Evolutionary conservation across 345 rosid genomes (phyloP).

Genomic region (Eucalyptus rudis): DNA sequence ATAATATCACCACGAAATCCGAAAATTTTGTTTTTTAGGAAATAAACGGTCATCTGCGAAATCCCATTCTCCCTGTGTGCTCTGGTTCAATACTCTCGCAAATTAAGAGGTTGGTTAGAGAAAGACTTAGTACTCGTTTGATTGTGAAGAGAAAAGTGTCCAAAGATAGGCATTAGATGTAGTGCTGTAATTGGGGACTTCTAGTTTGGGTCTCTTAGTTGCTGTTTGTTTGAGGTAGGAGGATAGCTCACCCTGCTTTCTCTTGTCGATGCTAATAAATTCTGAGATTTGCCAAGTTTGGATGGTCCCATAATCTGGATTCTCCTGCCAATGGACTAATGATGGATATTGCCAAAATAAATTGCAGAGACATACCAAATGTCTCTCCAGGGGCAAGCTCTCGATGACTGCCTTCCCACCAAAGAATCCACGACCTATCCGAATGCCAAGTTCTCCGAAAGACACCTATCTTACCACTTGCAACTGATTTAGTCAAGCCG

Average conservation of each 20-base stretch:
- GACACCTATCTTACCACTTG: background rate
- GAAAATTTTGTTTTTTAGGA: background rate
- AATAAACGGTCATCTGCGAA: background rate
- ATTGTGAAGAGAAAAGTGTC: background rate
- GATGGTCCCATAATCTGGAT: background rate
- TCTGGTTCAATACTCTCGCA: background rate
- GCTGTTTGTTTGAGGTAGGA: background rate
- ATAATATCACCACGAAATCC: background rate
- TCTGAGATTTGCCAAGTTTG: background rate
- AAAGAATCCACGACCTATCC: conserved; percentile 19
- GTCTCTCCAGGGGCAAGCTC: background rate
- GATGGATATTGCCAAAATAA: background rate
- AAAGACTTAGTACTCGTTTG: background rate
- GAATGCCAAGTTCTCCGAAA: conserved; percentile 23
- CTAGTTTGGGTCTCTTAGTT: background rate
- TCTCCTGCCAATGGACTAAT: background rate
- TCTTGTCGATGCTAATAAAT: background rate
- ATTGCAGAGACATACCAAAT: background rate
- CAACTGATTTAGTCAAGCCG: background rate
- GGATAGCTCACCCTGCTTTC: background rate
- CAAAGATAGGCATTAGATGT: background rate
- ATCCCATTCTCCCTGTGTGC: background rate
- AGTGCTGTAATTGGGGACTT: background rate
- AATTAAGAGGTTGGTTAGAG: background rate
- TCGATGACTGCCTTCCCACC: conserved; percentile 21